phyloP scores from a whole-genome alignment of 2,329 filamentous ascomycete genomes.

The Tolypocladium ovalisporum region DNA sequence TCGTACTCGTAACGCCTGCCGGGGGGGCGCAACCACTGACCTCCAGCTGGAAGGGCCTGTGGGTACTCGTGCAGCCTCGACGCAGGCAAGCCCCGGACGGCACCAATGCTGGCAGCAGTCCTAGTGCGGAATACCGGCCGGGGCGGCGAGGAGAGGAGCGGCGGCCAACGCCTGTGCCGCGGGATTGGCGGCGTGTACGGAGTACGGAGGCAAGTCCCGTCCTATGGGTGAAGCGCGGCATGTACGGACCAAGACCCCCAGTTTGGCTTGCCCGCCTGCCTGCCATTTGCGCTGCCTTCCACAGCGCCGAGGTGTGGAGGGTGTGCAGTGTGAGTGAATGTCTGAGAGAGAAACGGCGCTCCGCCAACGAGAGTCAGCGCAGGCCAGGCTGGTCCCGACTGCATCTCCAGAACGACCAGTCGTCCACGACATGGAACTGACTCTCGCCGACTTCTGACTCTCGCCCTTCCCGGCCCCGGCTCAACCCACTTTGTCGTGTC shows the following conservation, averaged over 20 bases:
- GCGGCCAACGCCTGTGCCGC: neutral
- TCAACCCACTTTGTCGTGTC: conserved; percentile 1
- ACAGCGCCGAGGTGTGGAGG: neutral
- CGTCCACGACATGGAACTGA: conserved; percentile 14
- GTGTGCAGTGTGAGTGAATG: conserved; percentile 5
- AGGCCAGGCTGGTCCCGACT: neutral
- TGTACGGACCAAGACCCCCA: neutral
- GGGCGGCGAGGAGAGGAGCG: neutral
- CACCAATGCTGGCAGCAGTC: neutral
- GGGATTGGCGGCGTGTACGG: neutral
- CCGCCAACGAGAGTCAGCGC: conserved; percentile 13
- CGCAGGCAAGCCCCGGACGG: neutral
- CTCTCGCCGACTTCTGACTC: conserved; percentile 3
- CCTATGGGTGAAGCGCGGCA: neutral
- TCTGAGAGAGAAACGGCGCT: conserved; percentile 14
- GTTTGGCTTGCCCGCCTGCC: neutral
- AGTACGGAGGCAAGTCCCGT: neutral
- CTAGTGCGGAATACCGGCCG: neutral
- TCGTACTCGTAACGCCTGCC: neutral
- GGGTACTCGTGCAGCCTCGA: neutral
- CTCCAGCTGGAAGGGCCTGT: neutral
- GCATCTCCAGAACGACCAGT: conserved; percentile 11
- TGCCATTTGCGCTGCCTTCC: neutral
- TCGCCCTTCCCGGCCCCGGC: conserved; percentile 1
- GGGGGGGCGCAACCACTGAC: neutral